Evolutionary conservation across 2,329 filamentous ascomycete genomes (phyloP), one percentile per base, ranked within the genome.

Genomic region (Penicillium sp.): DNA sequence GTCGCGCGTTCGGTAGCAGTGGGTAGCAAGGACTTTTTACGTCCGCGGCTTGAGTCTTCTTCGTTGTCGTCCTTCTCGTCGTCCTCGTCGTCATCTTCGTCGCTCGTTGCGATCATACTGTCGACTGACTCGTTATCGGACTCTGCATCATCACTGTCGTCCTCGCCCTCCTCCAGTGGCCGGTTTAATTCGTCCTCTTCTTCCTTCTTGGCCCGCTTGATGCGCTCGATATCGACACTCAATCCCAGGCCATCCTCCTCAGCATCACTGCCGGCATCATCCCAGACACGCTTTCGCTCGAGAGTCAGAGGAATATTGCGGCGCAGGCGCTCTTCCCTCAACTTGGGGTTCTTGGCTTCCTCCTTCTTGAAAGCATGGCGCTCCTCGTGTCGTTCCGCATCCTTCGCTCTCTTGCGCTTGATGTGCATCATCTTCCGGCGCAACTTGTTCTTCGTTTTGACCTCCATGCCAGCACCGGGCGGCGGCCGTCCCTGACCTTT

Each of bases 251-350:
- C 75, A 53, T 70, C 72, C 58, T 81, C 79, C 42, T 81, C 80
- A 17, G 77, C 77, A 62, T 82, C 81, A 56, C 79, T 79, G 53
- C 88, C 88, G 54, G 86, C 86, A 56, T 93, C 89, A 71, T 97
- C 93, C 92, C 92, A 98, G 35, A 92, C 88, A 75, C 95, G 88
- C 82, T 97, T 97, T 71, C 88, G 87, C 71, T 97, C 93, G 61
- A 97, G 85, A 0, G 92, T 96, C 58, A 87, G 78, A 0, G 95
- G 91, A 47, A 93, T 85, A 80, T 97, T 97, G 68, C 86, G 87
- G 63, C 88, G 88, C 63, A 94, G 82, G 70, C 95, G 87, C 67
- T 90, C 86, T 64, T 87, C 87, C 68, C 88, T 88, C 62, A 97
- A 79, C 62, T 87, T 85, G 1, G 94, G 93, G 72, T 97, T 88